Evolutionary conservation across 2,329 filamentous ascomycete species (phyloP).

Genomic region (Xylaria sp.): DNA sequence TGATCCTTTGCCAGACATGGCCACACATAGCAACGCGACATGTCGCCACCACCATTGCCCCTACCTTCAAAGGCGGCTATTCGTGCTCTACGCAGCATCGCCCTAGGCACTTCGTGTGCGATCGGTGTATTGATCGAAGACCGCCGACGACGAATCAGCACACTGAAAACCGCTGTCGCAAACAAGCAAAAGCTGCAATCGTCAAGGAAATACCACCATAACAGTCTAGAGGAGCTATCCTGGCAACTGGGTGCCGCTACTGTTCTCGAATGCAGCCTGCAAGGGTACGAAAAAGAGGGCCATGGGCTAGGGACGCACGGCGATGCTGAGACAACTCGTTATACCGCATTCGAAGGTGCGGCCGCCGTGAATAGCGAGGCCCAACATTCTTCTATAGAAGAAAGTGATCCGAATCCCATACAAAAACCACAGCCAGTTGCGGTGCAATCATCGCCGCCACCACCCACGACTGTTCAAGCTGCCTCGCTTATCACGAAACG

Average conservation of each 20-base stretch:
- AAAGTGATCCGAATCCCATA: background rate
- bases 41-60: conserved; percentile 59
- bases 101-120: conserved; percentile 67
- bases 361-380: background rate
- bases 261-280: conserved; percentile 29
- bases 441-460: background rate
- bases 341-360: background rate
- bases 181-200: conserved; percentile 64
- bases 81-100: conserved; percentile 64
- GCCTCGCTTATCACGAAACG: background rate
- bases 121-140: conserved; percentile 66
- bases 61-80: conserved; percentile 66
- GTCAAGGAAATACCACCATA: conserved; percentile 47
- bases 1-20: conserved; percentile 21
- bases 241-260: conserved; percentile 37
- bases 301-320: background rate
- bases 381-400: background rate
- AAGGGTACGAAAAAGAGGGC: conserved; percentile 37
- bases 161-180: conserved; percentile 60
- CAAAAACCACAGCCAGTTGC: conserved; percentile 1
- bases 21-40: conserved; percentile 42
- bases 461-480: background rate
- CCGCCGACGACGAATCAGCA: conserved; percentile 63
- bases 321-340: background rate
- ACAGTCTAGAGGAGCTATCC: conserved; percentile 31